These are phyloP conservation scores for Leccinum pallidistipes DNA, from an alignment of 1,284 basidiomycete genomes.

Conservation along the genomic window DNA sequence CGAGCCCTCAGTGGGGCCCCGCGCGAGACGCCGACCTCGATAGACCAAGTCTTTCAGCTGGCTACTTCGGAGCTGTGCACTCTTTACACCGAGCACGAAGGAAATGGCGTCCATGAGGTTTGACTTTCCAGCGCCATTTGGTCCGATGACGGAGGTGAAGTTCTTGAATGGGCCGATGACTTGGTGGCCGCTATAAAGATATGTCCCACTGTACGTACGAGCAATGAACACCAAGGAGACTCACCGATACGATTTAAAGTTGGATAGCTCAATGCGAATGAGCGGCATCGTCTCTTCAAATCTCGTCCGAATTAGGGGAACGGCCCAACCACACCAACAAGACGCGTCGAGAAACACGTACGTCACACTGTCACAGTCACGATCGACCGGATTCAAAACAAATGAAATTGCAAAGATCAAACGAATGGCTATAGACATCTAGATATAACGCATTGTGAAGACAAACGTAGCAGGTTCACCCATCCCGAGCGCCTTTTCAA, in stretches of 20 bases:
- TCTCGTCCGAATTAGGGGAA: constrained; percentile 24
- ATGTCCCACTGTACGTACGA: constrained; percentile 5
- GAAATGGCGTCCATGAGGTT: constrained; percentile 99
- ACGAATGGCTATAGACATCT: constrained; percentile 13
- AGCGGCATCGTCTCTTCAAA: constrained; percentile 61
- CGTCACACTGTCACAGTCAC: constrained; percentile 31
- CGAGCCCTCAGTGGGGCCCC: constrained; percentile 49
- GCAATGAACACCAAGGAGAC: constrained; percentile 13
- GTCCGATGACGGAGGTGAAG: constrained; percentile 96
- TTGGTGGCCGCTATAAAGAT: constrained; percentile 67
- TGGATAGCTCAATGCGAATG: constrained; percentile 79
- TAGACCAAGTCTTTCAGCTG: constrained; percentile 96
- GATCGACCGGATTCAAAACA: neutral
- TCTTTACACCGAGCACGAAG: constrained; percentile 96
- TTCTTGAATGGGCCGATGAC: constrained; percentile 88
- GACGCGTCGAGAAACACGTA: constrained; percentile 29
- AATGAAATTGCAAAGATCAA: constrained; percentile 3
- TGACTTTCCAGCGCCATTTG: constrained; percentile 98
- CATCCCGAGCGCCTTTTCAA: neutral
- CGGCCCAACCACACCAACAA: constrained; percentile 14
- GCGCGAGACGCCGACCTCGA: constrained; percentile 79
- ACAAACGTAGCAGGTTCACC: neutral
- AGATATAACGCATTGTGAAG: constrained; percentile 1
- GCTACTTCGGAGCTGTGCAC: constrained; percentile 88
- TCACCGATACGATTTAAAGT: constrained; percentile 91